A percentile compares a stretch with the other conserved stretches of the same genome.
Evolutionary conservation across 805 yeast genomes (phyloP).

Genomic region (Nematodospora valgi): DNA sequence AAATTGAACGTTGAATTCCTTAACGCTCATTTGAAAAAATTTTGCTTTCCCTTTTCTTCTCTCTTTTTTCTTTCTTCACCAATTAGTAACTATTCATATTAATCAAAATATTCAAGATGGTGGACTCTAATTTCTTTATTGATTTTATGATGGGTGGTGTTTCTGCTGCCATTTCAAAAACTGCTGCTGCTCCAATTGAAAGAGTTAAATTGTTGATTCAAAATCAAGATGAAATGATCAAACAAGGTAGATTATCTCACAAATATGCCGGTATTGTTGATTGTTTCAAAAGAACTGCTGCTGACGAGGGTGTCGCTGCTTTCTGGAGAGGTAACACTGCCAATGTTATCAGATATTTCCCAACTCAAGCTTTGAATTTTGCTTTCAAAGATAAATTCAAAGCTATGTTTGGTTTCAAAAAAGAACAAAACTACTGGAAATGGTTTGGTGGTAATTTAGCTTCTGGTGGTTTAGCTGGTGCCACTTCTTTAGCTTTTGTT

Average conservation of each 20-base stretch:
- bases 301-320: slow-evolving; percentile 86
- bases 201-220: slow-evolving; percentile 95
- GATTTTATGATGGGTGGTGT: slow-evolving; percentile 96
- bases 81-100: slow-evolving; percentile 9
- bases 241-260: slow-evolving; percentile 90
- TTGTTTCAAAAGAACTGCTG: slow-evolving; percentile 92
- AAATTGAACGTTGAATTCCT: no score
- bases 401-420: slow-evolving; percentile 94
- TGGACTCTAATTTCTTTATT: slow-evolving; percentile 27
- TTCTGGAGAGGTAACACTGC: slow-evolving; percentile 99
- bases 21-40: slow-evolving; percentile 1
- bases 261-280: slow-evolving; percentile 88
- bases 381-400: slow-evolving; percentile 98
- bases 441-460: slow-evolving; percentile 99
- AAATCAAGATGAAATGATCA: slow-evolving; percentile 97
- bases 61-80: slow-evolving; percentile 5
- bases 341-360: slow-evolving; percentile 98
- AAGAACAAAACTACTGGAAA: slow-evolving; percentile 86
- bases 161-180: slow-evolving; percentile 97
- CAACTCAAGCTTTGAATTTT: slow-evolving; percentile 97
- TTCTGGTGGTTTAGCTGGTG: slow-evolving; percentile 99
- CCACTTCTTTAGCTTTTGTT: slow-evolving; percentile 87
- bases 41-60: slow-evolving; percentile 8
- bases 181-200: slow-evolving; percentile 97
- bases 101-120: slow-evolving; percentile 14